These are phyloP conservation scores for Cytospora piceae DNA, from an alignment of 2,329 filamentous ascomycete species.

Conservation along the genomic window DNA sequence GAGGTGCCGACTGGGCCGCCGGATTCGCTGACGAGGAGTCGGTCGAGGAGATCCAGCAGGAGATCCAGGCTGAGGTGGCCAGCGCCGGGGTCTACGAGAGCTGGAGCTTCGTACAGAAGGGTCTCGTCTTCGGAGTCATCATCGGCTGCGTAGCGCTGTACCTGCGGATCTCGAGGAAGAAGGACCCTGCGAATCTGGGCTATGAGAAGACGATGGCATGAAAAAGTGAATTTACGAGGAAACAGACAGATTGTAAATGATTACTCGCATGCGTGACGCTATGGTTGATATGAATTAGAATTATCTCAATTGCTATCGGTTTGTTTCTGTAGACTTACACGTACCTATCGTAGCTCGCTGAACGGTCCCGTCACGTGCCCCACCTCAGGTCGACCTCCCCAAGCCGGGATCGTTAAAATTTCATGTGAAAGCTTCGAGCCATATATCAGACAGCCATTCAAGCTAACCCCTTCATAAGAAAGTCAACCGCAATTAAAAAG, in stretches of 20 bases:
- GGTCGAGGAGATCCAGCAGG: slow-evolving; percentile 29
- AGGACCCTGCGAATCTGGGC: slow-evolving; percentile 39
- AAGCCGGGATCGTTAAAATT: slow-evolving; percentile 17
- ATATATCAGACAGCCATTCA: background rate
- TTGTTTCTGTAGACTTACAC: background rate
- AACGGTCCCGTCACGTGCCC: slow-evolving; percentile 22
- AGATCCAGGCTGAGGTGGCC: slow-evolving; percentile 11
- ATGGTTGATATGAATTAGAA: background rate
- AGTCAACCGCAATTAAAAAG: background rate
- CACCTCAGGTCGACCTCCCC: slow-evolving; percentile 14
- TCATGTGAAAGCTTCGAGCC: slow-evolving; percentile 18
- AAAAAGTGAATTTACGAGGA: background rate
- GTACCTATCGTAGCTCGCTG: background rate
- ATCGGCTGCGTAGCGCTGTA: slow-evolving; percentile 50
- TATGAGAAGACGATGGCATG: slow-evolving; percentile 52
- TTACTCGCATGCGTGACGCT: slow-evolving; percentile 13
- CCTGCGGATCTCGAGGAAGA: slow-evolving; percentile 47
- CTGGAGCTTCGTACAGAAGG: slow-evolving; percentile 54
- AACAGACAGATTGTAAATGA: background rate
- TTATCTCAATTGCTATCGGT: background rate
- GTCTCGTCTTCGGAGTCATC: slow-evolving; percentile 54
- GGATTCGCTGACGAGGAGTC: slow-evolving; percentile 42
- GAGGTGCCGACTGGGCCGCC: slow-evolving; percentile 43
- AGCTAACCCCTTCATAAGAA: background rate
- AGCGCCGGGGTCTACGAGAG: slow-evolving; percentile 37